Conservation (phyloP, 2,329 filamentous ascomycete genomes). For the Clonostachys byssicola region DNA sequence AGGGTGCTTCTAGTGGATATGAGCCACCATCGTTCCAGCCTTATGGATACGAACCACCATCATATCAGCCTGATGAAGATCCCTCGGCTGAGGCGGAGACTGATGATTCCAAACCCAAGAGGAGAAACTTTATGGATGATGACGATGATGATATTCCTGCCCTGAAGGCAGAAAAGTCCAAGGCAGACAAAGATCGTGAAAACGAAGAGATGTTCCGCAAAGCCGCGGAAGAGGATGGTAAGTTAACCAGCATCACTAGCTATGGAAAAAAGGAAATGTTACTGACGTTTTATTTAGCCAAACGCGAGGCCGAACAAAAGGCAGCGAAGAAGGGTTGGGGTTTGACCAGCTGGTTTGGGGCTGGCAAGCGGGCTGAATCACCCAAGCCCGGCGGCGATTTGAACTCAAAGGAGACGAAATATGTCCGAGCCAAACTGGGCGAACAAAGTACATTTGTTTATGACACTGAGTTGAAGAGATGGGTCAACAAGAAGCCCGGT, state of each 20-base stretch:
- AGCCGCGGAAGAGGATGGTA: slow-evolving; percentile 73
- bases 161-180: slow-evolving; percentile 50
- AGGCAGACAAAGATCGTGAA: slow-evolving; percentile 68
- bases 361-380: slow-evolving; percentile 52
- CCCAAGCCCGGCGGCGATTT: slow-evolving; percentile 23
- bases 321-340: slow-evolving; percentile 67
- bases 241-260: slow-evolving; percentile 17
- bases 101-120: slow-evolving; percentile 55
- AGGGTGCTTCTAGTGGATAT: slow-evolving; percentile 39
- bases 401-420: slow-evolving; percentile 44
- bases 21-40: slow-evolving; percentile 61
- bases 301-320: slow-evolving; percentile 49
- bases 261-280: neutral
- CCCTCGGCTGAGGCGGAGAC: slow-evolving; percentile 34
- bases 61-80: slow-evolving; percentile 47
- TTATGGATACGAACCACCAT: slow-evolving; percentile 52
- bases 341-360: slow-evolving; percentile 78
- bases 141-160: slow-evolving; percentile 68
- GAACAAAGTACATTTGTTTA: slow-evolving; percentile 93
- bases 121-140: slow-evolving; percentile 78
- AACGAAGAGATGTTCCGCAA: slow-evolving; percentile 83
- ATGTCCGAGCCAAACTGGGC: slow-evolving; percentile 90
- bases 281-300: slow-evolving; percentile 37
- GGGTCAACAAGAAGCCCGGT: slow-evolving; percentile 93
- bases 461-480: slow-evolving; percentile 93